Evolutionary conservation across 2,329 filamentous ascomycete genomes (phyloP).

Genomic region (Colletotrichum australisinense): DNA sequence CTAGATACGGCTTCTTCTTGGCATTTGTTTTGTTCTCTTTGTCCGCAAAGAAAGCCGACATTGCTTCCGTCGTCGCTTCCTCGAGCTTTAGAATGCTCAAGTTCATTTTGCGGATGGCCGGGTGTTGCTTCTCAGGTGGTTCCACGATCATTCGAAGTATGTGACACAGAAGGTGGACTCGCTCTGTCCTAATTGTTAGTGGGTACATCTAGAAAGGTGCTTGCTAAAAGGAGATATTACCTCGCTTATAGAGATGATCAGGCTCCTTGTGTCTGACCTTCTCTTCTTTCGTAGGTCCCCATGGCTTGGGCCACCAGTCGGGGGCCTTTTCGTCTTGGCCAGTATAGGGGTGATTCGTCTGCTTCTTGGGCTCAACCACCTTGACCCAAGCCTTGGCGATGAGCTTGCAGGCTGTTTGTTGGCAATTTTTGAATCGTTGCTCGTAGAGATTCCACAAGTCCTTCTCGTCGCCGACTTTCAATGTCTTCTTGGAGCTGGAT

Average conservation of each 20-base stretch:
- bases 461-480: constrained; percentile 65
- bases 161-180: constrained; percentile 68
- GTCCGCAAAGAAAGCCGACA: constrained; percentile 69
- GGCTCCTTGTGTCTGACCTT: constrained; percentile 77
- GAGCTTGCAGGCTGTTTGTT: constrained; percentile 78
- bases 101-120: constrained; percentile 62
- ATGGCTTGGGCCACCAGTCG: constrained; percentile 74
- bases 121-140: constrained; percentile 61
- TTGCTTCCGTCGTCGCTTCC: constrained; percentile 67
- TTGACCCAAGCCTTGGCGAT: constrained; percentile 83
- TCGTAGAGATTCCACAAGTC: constrained; percentile 71
- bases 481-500: constrained; percentile 51
- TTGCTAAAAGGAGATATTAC: constrained; percentile 52
- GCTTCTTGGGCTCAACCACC: constrained; percentile 80
- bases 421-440: constrained; percentile 71
- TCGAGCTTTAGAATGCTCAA: constrained; percentile 68
- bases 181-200: constrained; percentile 57
- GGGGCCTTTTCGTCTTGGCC: constrained; percentile 71
- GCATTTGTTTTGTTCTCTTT: constrained; percentile 63
- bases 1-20: constrained; percentile 65
- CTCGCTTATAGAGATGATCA: constrained; percentile 76
- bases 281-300: constrained; percentile 61
- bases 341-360: constrained; percentile 79
- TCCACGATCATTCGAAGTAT: constrained; percentile 69
- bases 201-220: background rate